Conservation (phyloP, 495 filamentous ascomycete species). For the Penicillium fimorum region DNA sequence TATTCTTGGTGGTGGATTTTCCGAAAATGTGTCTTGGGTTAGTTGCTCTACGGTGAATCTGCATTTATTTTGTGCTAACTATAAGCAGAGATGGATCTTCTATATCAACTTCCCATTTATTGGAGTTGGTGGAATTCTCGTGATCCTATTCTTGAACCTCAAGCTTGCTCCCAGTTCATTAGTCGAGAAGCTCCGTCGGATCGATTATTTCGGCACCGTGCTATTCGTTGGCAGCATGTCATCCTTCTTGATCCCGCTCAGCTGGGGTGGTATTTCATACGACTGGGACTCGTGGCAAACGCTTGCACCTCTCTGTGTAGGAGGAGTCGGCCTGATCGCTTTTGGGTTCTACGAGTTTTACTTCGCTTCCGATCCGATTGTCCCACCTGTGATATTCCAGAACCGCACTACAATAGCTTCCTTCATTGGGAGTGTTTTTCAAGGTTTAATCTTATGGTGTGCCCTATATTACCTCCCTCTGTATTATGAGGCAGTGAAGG, state of each 20-base stretch:
- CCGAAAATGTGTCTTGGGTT: constrained; percentile 63
- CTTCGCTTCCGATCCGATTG: constrained; percentile 47
- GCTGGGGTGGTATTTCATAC: constrained; percentile 53
- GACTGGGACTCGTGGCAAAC: constrained; percentile 51
- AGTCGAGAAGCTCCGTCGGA: constrained; percentile 42
- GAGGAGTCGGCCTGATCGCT: constrained; percentile 43
- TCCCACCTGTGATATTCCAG: constrained; percentile 47
- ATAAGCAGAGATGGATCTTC: constrained; percentile 47
- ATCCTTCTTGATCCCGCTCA: constrained; percentile 49
- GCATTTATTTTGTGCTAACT: neutral
- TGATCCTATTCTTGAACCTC: constrained; percentile 50
- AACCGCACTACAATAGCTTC: constrained; percentile 47
- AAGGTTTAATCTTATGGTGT: constrained; percentile 51
- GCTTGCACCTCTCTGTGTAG: constrained; percentile 57
- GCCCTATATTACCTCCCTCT: constrained; percentile 49
- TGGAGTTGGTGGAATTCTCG: constrained; percentile 43
- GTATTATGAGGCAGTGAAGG: constrained; percentile 54
- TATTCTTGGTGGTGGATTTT: constrained; percentile 65
- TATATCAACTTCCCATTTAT: constrained; percentile 59
- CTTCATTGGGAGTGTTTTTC: constrained; percentile 44
- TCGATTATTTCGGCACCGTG: constrained; percentile 61
- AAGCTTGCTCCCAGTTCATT: constrained; percentile 40
- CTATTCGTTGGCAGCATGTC: constrained; percentile 53
- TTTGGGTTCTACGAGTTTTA: constrained; percentile 51
- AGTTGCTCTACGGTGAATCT: constrained; percentile 1